A percentile compares a stretch with the other conserved stretches of the same genome.
Conservation (phyloP, 106 monocot species). For the Chionographis japonica region DNA sequence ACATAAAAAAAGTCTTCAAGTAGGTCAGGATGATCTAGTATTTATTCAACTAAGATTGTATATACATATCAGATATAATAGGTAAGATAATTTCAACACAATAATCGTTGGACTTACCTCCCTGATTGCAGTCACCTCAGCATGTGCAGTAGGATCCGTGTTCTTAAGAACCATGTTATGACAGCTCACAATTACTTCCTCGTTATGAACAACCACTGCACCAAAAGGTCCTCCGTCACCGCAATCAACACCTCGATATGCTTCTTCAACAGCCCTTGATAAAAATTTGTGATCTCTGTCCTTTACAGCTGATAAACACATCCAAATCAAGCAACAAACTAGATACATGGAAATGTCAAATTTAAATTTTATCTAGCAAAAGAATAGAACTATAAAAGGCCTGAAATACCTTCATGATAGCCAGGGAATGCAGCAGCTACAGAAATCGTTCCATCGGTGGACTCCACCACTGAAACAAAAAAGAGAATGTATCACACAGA, state of each 20-base stretch:
- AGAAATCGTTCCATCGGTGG: constrained; percentile 78
- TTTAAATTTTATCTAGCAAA: neutral
- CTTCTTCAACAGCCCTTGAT: constrained; percentile 81
- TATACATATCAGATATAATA: too few species aligned
- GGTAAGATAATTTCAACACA: too few species aligned
- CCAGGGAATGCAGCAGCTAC: constrained; percentile 83
- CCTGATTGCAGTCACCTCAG: constrained; percentile 87
- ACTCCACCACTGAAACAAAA: constrained; percentile 48
- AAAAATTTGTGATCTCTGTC: constrained; percentile 90
- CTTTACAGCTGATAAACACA: constrained; percentile 47
- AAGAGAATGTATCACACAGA: neutral
- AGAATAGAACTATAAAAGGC: neutral
- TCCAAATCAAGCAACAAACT: too few species aligned
- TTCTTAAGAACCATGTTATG: constrained; percentile 91
- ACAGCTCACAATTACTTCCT: constrained; percentile 82
- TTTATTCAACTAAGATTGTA: too few species aligned
- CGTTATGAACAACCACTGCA: constrained; percentile 79
- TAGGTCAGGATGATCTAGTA: too few species aligned
- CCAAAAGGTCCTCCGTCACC: constrained; percentile 97
- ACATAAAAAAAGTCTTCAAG: too few species aligned
- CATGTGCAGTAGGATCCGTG: constrained; percentile 92
- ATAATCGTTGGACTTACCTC: constrained; percentile 38
- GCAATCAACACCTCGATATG: constrained; percentile 79
- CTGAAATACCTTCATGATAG: constrained; percentile 63
- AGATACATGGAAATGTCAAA: too few species aligned